Evolutionary conservation across 805 yeast species (phyloP), one percentile per base, ranked within the genome.

Genomic region (Tetrapisispora arboricola): DNA sequence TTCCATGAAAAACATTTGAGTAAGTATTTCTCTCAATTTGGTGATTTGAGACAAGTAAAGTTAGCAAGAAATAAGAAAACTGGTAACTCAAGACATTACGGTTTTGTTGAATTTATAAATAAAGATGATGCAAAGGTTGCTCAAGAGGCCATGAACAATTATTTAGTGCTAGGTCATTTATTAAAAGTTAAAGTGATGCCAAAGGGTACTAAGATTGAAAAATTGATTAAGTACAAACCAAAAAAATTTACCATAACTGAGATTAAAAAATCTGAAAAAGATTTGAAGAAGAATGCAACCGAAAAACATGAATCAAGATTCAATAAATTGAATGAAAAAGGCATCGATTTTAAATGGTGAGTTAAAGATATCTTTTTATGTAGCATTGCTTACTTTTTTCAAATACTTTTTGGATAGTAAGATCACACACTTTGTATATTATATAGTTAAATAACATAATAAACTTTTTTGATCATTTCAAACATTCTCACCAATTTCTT

Each of bases 71-170:
- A 84, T 67, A 87, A 83, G 63, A 82, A 80, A 56, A 80, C 94
- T 6, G 97, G 97, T 35, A 77, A 79, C 41, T 79, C 95, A 13
- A 88, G 86, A 65, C 96, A 87, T 60, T 90, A 78, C 61, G 97
- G 87, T 6, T 90, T 85, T 61, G 67, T 92, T 35, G 96, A 92
- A 64, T 92, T 90, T 56, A 74, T 72, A 32, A 71, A 76, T 41
- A 57, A 61, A 29, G 84, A 79, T 36, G 94, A 83, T 42, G 96
- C 97, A 34, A 73, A 77, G 50, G 71, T 87, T 46, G 98, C 96
- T 3, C 84, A 83, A 46, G 97, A 92, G 49, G 80, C 96, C 35
- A 92, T 92, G 98, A 80, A 92, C 64, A 92, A 92, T 65, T 92
- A 92, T 55, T 71, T 92, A 47, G 59, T 92, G 34, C 79, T 84